These are phyloP conservation scores for Backusella luteola DNA, from an alignment of 192 early-diverging fungal species.

Conservation along the genomic window DNA sequence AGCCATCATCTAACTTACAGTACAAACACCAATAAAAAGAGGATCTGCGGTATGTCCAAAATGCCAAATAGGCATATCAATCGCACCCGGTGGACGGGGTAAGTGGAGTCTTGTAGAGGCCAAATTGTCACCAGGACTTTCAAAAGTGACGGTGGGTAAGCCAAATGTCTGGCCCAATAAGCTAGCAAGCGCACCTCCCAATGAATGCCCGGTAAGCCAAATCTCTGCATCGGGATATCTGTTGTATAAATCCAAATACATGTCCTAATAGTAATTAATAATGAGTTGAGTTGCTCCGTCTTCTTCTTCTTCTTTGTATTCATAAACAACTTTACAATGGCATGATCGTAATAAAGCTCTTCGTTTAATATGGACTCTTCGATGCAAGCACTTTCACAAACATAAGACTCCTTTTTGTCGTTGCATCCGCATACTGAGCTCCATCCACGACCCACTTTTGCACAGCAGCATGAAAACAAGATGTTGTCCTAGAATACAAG, in stretches of 20 bases:
- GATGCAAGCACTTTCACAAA: slow-evolving; percentile 62
- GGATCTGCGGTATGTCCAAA: slow-evolving; percentile 91
- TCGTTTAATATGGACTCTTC: slow-evolving; percentile 58
- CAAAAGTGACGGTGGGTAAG: slow-evolving; percentile 77
- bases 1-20: slow-evolving; percentile 61
- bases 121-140: slow-evolving; percentile 81
- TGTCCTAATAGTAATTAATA: slow-evolving; percentile 41
- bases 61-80: slow-evolving; percentile 83
- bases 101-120: slow-evolving; percentile 81
- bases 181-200: slow-evolving; percentile 73
- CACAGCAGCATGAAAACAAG: slow-evolving; percentile 97
- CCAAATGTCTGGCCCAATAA: slow-evolving; percentile 83
- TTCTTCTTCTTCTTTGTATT: neutral
- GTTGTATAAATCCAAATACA: slow-evolving; percentile 61
- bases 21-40: slow-evolving; percentile 85
- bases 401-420: slow-evolving; percentile 36
- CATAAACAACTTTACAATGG: slow-evolving; percentile 40
- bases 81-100: slow-evolving; percentile 54
- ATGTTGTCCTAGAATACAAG: slow-evolving; percentile 71
- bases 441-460: slow-evolving; percentile 79
- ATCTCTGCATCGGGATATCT: slow-evolving; percentile 70
- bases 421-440: slow-evolving; percentile 83
- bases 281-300: neutral
- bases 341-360: slow-evolving; percentile 67
- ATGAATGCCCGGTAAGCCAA: slow-evolving; percentile 87